Base-by-base conservation (phyloP, 768 basidiomycete genomes). In the Naganishia vaughanmartiniae region DNA sequence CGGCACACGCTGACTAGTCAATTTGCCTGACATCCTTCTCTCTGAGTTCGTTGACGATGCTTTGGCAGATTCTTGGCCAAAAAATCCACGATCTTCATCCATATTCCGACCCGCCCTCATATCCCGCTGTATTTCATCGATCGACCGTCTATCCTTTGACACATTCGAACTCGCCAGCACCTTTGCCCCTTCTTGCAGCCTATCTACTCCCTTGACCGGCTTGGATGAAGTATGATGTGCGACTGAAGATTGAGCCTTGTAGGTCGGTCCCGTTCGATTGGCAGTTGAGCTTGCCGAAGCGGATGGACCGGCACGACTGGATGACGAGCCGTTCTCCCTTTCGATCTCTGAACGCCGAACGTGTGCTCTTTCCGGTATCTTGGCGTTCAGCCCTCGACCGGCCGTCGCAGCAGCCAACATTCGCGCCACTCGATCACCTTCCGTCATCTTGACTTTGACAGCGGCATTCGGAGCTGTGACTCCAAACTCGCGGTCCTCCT, bases 401-500 rank as follows among this genome's bases (percentile, higher is more conserved):
- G 60, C 60, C 14, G 60, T 63, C 6, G 60, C 60, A 30, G 60
- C 60, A 1, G 60, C 60, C 60, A 63, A 45, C 60, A 63, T 45
- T n/a, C 60, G 39, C 30, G 60, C 60, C 12, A 63, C 60, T 11
- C 60, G 60, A 63, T 63, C 60, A 17, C 39, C 42, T n/a, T 63
- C 60, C 24, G 36, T 45, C 39, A 63, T 63, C 60, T 45, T 63
- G 12, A 26, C 28, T 15, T 42, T 30, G 24, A 42, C 60, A 12
- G 63, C 34, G 19, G 54, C 34, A 28, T 45, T 70, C 3, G 69
- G 39, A 31, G 68, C 56, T 19, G 63, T 39, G 24, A 65, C 30
- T 21, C 69, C 69, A 60, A 70, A 70, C 60, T 70, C 69, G 4
- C 58, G 26, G 19, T 58, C 60, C 17, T 70, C 69, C 7, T 31